phyloP scores from a whole-genome alignment of 1,284 basidiomycete species.

The Ceratobasidium sp. region DNA sequence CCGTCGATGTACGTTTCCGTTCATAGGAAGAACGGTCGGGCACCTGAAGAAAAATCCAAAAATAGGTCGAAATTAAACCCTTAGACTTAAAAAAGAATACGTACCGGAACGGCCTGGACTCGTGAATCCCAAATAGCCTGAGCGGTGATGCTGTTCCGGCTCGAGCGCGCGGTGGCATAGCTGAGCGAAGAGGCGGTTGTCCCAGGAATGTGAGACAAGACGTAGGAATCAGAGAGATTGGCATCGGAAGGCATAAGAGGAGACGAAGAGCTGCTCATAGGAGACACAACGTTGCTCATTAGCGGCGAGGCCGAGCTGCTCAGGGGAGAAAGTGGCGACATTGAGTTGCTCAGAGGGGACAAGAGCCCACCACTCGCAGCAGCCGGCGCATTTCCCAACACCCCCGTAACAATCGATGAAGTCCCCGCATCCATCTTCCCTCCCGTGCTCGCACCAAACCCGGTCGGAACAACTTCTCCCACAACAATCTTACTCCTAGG shows the following conservation, averaged over 20 bases:
- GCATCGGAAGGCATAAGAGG: conserved; percentile 22
- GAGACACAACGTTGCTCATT: conserved; percentile 6
- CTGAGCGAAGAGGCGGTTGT: conserved; percentile 16
- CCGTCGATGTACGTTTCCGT: neutral
- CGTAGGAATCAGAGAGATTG: conserved; percentile 18
- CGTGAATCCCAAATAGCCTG: conserved; percentile 24
- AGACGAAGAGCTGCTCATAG: conserved; percentile 16
- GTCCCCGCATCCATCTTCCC: too few relatives aligned
- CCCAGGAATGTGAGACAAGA: neutral
- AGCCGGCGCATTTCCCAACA: neutral
- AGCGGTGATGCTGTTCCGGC: conserved; percentile 15
- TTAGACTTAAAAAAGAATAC: neutral
- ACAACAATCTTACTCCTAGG: neutral
- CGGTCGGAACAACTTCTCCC: conserved; percentile 11
- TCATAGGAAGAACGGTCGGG: neutral
- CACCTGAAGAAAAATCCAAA: conserved; percentile 17
- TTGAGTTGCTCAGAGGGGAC: neutral
- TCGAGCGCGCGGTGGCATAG: conserved; percentile 37
- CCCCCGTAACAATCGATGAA: conserved; percentile 9
- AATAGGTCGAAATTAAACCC: neutral
- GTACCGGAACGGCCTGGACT: conserved; percentile 5
- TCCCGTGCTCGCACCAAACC: conserved; percentile 6
- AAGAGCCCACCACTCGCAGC: conserved; percentile 26
- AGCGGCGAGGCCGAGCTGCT: conserved; percentile 9
- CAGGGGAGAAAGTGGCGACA: conserved; percentile 16